Evolutionary conservation across 2,329 filamentous ascomycete genomes (phyloP), one percentile per base, ranked within the genome.

Genomic region (Chaetomiaceae sp.): DNA sequence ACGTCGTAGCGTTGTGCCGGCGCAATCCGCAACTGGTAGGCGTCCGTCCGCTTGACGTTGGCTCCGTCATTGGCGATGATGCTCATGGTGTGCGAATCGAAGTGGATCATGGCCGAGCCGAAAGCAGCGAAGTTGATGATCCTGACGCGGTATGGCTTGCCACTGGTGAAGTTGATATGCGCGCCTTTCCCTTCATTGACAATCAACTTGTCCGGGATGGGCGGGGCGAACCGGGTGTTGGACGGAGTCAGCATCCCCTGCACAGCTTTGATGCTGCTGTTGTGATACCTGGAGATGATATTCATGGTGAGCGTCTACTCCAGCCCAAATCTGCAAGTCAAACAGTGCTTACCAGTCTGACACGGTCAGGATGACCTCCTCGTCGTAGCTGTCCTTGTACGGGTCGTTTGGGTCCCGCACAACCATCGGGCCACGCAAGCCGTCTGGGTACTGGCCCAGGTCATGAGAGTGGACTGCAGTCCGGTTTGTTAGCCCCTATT

Each of bases 391-490:
- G 38, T 65, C 66, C 9, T 63, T 57, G 56, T 76, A 80, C 1
- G 78, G 78, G 22, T 76, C 68, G 0, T 71, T 60, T 0, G 71
- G 71, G 54, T 84, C 79, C 41, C 80, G 72, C 11, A 84, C 69
- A 45, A 84, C 76, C 34, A 85, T 57, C 0, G 78, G 66, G 1
- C 78, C 79, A 15, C 81, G 76, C 36, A 84, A 68, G n/a, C 81
- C 81, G 59, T 85, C 81, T 0, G 81, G 79, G 55, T 84, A 85
- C 57, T 84, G 80, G 2, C 74, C 79, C 64, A 74, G 73, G 45
- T 74, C 70, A 60, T 85, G 82, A 1, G 78, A 81, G 62, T 86
- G 82, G 53, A 83, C 67, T 71, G 47, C 33, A 11, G 18, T 3
- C 12, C 15, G 14, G 17, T 19, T 18, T 34, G 38, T 58, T 29